Percentiles rank a stretch among this genome's conserved stretches.
Evolutionary conservation across 2,329 filamentous ascomycete genomes (phyloP).

Genomic region (Bipolaris sorokiniana): DNA sequence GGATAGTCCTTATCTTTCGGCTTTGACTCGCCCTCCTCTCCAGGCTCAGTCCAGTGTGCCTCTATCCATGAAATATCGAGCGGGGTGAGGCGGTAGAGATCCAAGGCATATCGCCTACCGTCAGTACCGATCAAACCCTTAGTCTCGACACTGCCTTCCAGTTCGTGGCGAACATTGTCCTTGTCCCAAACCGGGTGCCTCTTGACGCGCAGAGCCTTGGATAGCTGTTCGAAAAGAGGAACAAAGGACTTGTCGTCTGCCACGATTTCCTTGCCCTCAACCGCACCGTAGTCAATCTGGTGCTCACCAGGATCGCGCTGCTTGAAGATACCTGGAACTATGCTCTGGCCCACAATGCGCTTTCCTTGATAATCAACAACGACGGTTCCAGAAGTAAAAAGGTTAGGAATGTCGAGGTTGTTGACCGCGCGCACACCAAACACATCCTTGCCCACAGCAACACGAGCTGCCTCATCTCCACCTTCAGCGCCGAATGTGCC

Average conservation of each 20-base stretch:
- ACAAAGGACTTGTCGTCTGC: conserved; percentile 88
- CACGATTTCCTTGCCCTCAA: conserved; percentile 95
- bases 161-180: conserved; percentile 84
- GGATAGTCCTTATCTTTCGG: conserved; percentile 70
- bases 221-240: conserved; percentile 85
- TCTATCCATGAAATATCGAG: conserved; percentile 92
- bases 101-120: conserved; percentile 95
- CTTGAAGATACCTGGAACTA: conserved; percentile 98
- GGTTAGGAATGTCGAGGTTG: conserved; percentile 90
- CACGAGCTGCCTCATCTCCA: conserved; percentile 92
- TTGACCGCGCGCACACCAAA: conserved; percentile 93
- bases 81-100: conserved; percentile 92
- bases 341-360: conserved; percentile 95
- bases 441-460: conserved; percentile 96
- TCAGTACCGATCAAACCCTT: conserved; percentile 98
- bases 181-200: conserved; percentile 98
- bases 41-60: conserved; percentile 62
- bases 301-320: conserved; percentile 96
- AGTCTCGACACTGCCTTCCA: conserved; percentile 96
- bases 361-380: conserved; percentile 97
- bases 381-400: conserved; percentile 95
- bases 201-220: conserved; percentile 88
- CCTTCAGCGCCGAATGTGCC: conserved; percentile 97
- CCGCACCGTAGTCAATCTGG: conserved; percentile 97
- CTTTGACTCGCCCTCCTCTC: conserved; percentile 56